Base-by-base conservation (phyloP, 2,329 filamentous ascomycete genomes). In the Paraconiothyrium brasiliense region DNA sequence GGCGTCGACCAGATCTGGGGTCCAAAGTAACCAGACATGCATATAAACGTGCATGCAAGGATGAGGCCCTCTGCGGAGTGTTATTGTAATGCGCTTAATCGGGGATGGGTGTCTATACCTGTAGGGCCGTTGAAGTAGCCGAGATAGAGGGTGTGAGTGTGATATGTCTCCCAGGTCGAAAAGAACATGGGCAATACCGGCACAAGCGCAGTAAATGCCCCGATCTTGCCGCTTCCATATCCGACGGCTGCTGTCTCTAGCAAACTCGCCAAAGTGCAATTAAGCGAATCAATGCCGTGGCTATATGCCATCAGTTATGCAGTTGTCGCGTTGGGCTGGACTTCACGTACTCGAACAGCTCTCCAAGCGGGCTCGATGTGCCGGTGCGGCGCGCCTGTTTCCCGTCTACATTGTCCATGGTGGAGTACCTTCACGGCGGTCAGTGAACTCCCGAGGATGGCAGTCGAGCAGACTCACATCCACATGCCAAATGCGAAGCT, bases 121-220 rank as follows among this genome's bases (percentile, higher is more conserved):
- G 95, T 99, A 1, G 95, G 95, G 0, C 95, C 95, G 78, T 99
- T 99, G 86, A 99, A 91, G 77, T 94, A 93, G 58, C 95, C 95
- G 13, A 99, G 88, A 79, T 97, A 99, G 6, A 99, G 84, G 0
- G 95, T 98, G 79, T 99, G 95, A 5, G 95, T 97, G 81, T 99
- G 95, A 79, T 97, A 99, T 0, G 95, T 99, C 82, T 99, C 95
- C 95, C 95, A 99, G 1, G 95, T 99, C 3, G 94, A 97, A 82
- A 99, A 97, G 84, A 97, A 99, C 95, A 99, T 99, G 62, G 95
- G 92, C 48, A 99, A 83, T 71, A 93, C 96, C 1, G 95, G 95
- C 63, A 94, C 89, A 47, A 99, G 84, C 1, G 94, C 93, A 0
- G 95, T 98, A 77, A 97, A 96, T 60, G 95, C 90, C 67, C 95